Base-by-base conservation (phyloP, 2,329 filamentous ascomycete genomes). In the Cladosporium sp. region DNA sequence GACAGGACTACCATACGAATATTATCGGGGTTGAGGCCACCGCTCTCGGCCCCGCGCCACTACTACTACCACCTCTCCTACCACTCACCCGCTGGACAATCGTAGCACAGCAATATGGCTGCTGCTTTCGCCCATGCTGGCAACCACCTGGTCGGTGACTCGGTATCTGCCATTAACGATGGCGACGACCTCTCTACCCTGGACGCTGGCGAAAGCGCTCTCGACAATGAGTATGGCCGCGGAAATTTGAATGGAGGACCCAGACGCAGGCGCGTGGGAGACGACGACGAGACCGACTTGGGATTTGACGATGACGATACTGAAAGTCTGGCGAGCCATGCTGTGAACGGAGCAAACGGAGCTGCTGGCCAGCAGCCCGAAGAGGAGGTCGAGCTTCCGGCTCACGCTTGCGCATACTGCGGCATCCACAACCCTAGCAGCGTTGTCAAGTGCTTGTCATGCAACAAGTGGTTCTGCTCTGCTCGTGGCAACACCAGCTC, bases 381-480 rank as follows among this genome's bases (percentile, higher is more conserved):
- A 76, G 91, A 96, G 72, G 93, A 93, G 75, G 78, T 83, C 10
- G 92, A 97, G 78, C 87, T 98, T 63, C 95, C 95, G 28, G 83
- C 91, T 68, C 95, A 99, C 82, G 95, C 96, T 70, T 99, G 94
- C 90, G 92, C 93, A 89, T 96, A 88, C 81, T 99, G 95, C 77
- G 95, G 95, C 66, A 99, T 99, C 69, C 95, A 99, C 81, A 96
- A 96, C 66, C 90, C 95, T 2, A 90, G 91, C 76, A 95, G 91
- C 70, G 96, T 99, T 65, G 95, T 99, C 73, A 98, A 97, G 81
- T 99, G 95, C 76, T 85, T 99, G 67, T 86, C 89, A 67, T 99
- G 95, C 83, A 94, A 88, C 82, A 99, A 98, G 78, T 99, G 95
- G 95, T 99, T 99, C 78, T 99, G 95, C 81, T 98, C 93, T 79